Conservation (phyloP, 2,329 filamentous ascomycete genomes). For the Botrytis fragariae region DNA sequence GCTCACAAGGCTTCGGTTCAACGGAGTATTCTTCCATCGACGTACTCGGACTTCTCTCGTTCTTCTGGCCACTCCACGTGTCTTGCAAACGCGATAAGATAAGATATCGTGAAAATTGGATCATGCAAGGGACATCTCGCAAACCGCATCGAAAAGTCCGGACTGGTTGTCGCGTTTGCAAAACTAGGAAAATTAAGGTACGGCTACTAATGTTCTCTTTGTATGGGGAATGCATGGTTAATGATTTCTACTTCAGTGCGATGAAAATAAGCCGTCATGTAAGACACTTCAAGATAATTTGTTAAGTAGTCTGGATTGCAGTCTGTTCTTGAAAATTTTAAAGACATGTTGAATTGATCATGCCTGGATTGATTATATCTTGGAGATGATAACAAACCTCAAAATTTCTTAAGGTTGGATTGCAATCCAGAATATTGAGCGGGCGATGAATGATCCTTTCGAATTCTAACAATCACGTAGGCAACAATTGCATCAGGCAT, state of each 20-base stretch:
- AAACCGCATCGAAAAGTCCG: constrained; percentile 38
- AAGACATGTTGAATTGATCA: neutral
- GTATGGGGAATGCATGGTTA: neutral
- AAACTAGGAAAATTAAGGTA: constrained; percentile 45
- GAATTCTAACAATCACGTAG: neutral
- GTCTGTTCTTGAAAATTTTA: neutral
- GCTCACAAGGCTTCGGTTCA: neutral
- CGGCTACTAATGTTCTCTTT: neutral
- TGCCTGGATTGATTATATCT: neutral
- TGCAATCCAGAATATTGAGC: neutral
- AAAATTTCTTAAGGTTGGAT: neutral
- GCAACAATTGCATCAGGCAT: constrained; percentile 43
- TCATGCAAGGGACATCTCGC: constrained; percentile 14
- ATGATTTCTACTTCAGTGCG: constrained; percentile 38
- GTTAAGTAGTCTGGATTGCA: neutral
- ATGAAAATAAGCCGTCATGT: constrained; percentile 43
- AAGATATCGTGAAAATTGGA: neutral
- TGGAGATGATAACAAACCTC: neutral
- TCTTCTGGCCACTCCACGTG: neutral
- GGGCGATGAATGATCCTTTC: neutral
- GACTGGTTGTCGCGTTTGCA: constrained; percentile 43
- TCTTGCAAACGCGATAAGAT: constrained; percentile 1
- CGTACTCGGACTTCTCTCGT: neutral
- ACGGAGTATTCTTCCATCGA: neutral
- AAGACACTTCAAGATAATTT: neutral